phyloP scores from a whole-genome alignment of 306 rosid genomes.

The Notholithocarpus densiflorus region DNA sequence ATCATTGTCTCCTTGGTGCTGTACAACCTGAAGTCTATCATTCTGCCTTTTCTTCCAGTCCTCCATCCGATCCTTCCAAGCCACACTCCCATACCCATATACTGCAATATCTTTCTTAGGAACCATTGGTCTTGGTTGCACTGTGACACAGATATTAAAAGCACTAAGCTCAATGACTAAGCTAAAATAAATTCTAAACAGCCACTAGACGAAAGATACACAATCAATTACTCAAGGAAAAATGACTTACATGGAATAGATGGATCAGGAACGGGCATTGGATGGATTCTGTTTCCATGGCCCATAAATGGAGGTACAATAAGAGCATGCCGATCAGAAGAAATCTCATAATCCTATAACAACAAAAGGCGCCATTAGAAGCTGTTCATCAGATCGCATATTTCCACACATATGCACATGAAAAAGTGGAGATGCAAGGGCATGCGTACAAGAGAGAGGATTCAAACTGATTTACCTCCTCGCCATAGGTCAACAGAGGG shows the following conservation, averaged over 20 bases:
- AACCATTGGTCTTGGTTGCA: constrained; percentile 95
- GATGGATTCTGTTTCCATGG: constrained; percentile 68
- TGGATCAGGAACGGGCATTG: constrained; percentile 64
- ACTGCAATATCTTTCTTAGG: constrained; percentile 91
- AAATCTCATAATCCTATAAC: constrained; percentile 74
- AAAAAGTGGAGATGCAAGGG: background rate
- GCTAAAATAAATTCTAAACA: background rate
- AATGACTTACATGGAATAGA: constrained; percentile 58
- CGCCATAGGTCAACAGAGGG: constrained; percentile 87
- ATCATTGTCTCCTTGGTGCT: constrained; percentile 65
- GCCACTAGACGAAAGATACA: background rate
- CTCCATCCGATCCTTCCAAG: constrained; percentile 97
- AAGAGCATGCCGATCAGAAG: constrained; percentile 80
- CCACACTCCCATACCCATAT: constrained; percentile 96
- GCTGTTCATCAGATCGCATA: background rate
- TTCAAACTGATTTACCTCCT: constrained; percentile 60
- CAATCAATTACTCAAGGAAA: constrained; percentile 1
- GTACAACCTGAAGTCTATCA: constrained; percentile 89
- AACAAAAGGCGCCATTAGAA: background rate
- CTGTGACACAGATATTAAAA: constrained; percentile 29
- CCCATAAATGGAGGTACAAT: constrained; percentile 74
- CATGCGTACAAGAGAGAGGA: background rate
- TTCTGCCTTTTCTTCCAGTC: constrained; percentile 90
- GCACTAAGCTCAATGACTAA: constrained; percentile 13
- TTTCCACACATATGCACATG: background rate